Base-by-base conservation (phyloP, 345 rosid genomes). In the Conringia planisiliqua region DNA sequence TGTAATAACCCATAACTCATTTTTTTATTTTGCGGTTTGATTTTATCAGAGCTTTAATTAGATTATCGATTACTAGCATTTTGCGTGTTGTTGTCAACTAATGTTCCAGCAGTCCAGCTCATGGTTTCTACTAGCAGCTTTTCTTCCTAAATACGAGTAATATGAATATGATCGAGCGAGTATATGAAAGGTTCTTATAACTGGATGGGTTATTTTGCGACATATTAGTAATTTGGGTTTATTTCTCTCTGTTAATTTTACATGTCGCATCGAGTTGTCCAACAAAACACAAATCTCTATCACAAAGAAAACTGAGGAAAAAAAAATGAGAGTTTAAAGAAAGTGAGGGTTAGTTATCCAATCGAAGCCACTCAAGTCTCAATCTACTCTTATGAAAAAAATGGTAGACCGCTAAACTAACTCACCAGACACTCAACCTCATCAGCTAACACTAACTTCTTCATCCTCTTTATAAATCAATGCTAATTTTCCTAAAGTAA, bases 341-440 rank as follows among this genome's bases (percentile, higher is more conserved):
- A 12, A 3, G 7, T 32, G 46, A 66, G 42, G 6, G 35, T 12
- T 57, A 10, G 47, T 60, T 30, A 39, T 67, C 39, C 16, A 5
- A 50, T 50, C 20, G 33, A 64, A 77, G 71, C 76, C 61, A 77
- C 71, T 70, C 35, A 64, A 38, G 75, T 77, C 80, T 35, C 17
- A 43, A 77, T 57, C 76, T 57, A 64, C 76, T 42, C 68, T 30
- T 10, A 64, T 11, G 76, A 38, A 57, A 77, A 73, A 64, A 47
- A 56, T 46, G 76, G 29, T 57, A 56, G 7, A 46, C 72, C 72
- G 76, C 72, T 77, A 71, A 77, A 47, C 80, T 5, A 77, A 77
- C 80, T 70, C 71, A 77, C 80, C 80, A 71, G 72, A 71, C 43
- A 56, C 54, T 70, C 27, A 66, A 66, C 33, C 76, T 69, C 24